Evolutionary conservation across 129 eudicot species (phyloP), one percentile per base, ranked within the genome.

Genomic region (Logfia minima): DNA sequence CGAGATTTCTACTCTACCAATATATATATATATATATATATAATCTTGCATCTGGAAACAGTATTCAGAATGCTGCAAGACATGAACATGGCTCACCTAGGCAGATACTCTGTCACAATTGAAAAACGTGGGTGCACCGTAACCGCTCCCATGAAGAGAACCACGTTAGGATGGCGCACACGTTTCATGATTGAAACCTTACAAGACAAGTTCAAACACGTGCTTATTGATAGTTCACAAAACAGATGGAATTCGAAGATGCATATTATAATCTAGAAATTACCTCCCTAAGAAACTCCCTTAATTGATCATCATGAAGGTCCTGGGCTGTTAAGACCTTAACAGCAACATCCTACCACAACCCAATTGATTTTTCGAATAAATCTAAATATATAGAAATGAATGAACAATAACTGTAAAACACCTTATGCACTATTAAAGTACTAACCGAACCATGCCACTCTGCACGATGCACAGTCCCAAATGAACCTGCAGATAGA

Each of bases 361-460:
- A 75, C 23, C 16, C 22, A 74, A 23, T 39, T 24, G 3, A 61
- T 16, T 75, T 5, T 39, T 43, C 19, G 35, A 37, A 39, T 24
- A 60, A 7, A 74, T 74, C 39, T 37, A 17, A 61, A 23, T 16
- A 59, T 7, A 39, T 14, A 23, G 10, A 37, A 74, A 61, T 39
- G 51, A 53, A 26, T 26, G 29, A 26, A 26, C 48, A 52, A 29
- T 53, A 51, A 71, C 45, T 52, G 10, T 53, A 53, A 72, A 70
- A 48, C 39, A 75, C 21, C 11, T 45, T 61, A 62, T 75, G 61
- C n/a, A 41, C 23, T 41, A 63, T 39, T 43, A 60, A 1, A 14
- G 68, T 24, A 88, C 97, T 88, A 55, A 93, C 96, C 87, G 98
- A 93, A 84, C 97, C 98, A 87, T 93, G 92, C 98, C 98, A 93